Evolutionary conservation across 176 grass and related monocot species (phyloP).

Genomic region (Leersia perrieri): DNA sequence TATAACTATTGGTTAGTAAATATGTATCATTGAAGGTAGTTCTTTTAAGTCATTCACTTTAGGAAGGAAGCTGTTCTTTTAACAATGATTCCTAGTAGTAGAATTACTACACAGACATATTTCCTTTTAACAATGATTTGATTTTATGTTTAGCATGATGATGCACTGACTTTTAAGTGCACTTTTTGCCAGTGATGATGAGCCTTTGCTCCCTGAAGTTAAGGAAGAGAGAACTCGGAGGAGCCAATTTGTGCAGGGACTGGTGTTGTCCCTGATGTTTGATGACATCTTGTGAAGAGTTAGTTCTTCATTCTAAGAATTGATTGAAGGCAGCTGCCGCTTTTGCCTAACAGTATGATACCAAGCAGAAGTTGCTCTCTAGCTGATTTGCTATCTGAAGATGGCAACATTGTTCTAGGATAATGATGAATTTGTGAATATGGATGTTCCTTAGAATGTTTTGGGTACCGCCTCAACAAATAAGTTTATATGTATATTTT

Average conservation of each 20-base stretch:
- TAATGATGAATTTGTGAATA: conserved; percentile 41
- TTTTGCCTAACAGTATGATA: background rate
- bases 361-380: background rate
- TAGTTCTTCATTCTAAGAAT: background rate
- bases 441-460: conserved; percentile 25
- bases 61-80: background rate
- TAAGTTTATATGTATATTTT: conserved; percentile 42
- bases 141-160: background rate
- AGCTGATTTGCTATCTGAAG: conserved; percentile 4
- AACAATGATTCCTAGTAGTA: background rate
- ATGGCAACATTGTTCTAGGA: conserved; percentile 16
- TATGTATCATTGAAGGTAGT: background rate
- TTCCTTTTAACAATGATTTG: background rate
- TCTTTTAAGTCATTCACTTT: background rate
- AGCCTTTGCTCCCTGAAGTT: conserved; percentile 66
- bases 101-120: background rate
- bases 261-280: conserved; percentile 73
- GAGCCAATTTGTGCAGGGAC: conserved; percentile 70
- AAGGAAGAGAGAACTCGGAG: conserved; percentile 68
- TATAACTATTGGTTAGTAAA: background rate
- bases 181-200: conserved; percentile 31
- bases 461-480: conserved; percentile 27
- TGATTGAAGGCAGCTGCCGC: conserved; percentile 17
- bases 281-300: conserved; percentile 52
- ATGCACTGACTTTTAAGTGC: conserved; percentile 5